Base-by-base conservation (phyloP, 495 filamentous ascomycete genomes). In the Penicillium lagena region DNA sequence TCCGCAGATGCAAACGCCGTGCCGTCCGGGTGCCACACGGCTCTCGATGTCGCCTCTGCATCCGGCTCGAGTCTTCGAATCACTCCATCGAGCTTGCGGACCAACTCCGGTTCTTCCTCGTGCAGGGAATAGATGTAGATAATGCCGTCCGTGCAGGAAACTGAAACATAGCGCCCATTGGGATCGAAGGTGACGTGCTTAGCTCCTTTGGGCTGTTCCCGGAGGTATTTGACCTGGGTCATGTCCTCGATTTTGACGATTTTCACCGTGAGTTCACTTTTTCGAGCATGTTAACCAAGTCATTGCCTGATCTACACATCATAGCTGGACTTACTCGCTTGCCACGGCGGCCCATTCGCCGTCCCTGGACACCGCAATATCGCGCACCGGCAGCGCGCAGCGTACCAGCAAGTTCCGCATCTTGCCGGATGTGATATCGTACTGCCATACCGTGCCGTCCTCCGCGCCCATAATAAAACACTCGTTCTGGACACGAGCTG, bases 1-100 rank as follows among this genome's bases (percentile, higher is more conserved):
- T 94, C 95, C 1, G 89, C 81, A 0, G 83, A 81, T 9, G 88
- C 89, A 64, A 98, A 95, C 6, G 90, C 89, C 35, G 87, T 80
- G 7, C 94, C 91, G 56, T 97, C 94, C 0, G 94, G 94, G 68
- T 96, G 91, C 93, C 93, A 98, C 2, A 82, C 77, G 17, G 83
- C 79, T 58, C 79, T 79, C 9, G 88, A 82, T 50, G 82, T 91
- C 3, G 78, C 73, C 46, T 95, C 88, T 8, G 80, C 78, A 36
- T 91, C 88, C 1, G 80, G 77, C 41, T 97, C 90, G 0, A 93
- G 63, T 35, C 75, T 75, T 43, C 79, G 81, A 50, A 96, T 90
- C 38, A 96, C 67, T 0, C 89, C 91, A 53, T 96, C 91, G 13
- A 97, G 71, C 56, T 85, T 93, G 43, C 76, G 81, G 12, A 90